phyloP scores from a whole-genome alignment of 192 early-diverging fungal genomes.

The Chytriomyces confervae region DNA sequence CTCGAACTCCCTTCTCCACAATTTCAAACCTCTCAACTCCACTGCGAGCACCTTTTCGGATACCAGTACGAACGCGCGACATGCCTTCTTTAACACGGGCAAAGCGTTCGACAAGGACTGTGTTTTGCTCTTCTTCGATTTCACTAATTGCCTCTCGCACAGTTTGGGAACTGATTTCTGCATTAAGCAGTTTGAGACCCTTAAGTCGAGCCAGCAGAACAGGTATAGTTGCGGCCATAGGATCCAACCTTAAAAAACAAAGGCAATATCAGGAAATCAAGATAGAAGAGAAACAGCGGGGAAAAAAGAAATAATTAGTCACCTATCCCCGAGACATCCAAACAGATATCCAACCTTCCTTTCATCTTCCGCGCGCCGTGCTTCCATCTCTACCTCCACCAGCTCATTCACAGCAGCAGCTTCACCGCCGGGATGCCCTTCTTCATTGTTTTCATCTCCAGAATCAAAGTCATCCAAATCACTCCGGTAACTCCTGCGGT shows the following conservation, averaged over 20 bases:
- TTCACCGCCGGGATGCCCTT: background rate
- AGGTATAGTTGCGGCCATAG: conserved; percentile 21
- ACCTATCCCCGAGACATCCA: conserved; percentile 8
- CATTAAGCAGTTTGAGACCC: conserved; percentile 10
- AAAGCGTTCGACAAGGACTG: conserved; percentile 1
- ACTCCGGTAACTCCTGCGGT: background rate
- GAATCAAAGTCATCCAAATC: background rate
- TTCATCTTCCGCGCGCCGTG: conserved; percentile 24
- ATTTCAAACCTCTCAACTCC: conserved; percentile 12
- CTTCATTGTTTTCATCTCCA: conserved; percentile 4
- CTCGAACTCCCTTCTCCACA: conserved; percentile 16
- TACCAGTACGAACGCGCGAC: conserved; percentile 3
- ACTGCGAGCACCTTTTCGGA: conserved; percentile 13
- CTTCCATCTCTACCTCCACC: conserved; percentile 22
- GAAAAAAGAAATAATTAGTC: background rate
- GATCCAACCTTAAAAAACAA: conserved; percentile 1
- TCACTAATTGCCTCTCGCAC: conserved; percentile 25
- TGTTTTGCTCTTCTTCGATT: conserved; percentile 17
- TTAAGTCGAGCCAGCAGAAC: conserved; percentile 6
- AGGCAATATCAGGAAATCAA: background rate
- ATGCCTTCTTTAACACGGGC: conserved; percentile 13
- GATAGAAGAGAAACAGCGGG: background rate
- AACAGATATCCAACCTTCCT: conserved; percentile 12
- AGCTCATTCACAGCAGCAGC: conserved; percentile 12
- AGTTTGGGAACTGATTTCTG: conserved; percentile 8